phyloP scores from a whole-genome alignment of 352 stramenopile genomes.

The Pythium dissotocum region DNA sequence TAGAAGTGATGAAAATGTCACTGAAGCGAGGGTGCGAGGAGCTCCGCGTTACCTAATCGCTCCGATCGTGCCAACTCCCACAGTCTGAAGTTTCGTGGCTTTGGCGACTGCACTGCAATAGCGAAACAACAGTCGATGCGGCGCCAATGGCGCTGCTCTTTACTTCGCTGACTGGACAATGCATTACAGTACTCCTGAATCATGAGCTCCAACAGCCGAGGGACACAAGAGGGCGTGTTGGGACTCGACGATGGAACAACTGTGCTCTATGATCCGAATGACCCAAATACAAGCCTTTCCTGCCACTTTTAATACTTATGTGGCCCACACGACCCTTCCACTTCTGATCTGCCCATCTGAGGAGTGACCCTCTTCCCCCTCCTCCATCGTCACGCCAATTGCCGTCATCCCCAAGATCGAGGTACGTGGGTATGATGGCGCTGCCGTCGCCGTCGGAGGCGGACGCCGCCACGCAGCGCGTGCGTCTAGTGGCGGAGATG shows the following conservation, averaged over 20 bases:
- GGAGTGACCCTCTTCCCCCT: neutral
- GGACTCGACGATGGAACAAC: too few species aligned
- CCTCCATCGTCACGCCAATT: neutral
- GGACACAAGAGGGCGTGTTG: too few species aligned
- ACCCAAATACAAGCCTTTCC: neutral
- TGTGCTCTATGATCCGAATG: too few species aligned
- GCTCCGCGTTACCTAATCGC: slow-evolving; percentile 1
- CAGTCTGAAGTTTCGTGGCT: neutral
- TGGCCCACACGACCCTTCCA: neutral
- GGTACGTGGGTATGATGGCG: slow-evolving; percentile 6
- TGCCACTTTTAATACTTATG: neutral
- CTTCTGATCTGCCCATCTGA: slow-evolving; percentile 1
- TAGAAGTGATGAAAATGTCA: neutral
- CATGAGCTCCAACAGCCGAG: too few species aligned
- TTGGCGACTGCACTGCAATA: neutral
- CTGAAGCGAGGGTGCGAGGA: slow-evolving; percentile 3
- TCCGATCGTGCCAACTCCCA: neutral
- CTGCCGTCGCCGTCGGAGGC: slow-evolving; percentile 34
- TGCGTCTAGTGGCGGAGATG: slow-evolving; percentile 79
- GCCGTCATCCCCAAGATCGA: neutral
- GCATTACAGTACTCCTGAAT: too few species aligned
- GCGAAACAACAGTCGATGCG: too few species aligned
- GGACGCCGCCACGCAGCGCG: slow-evolving; percentile 57
- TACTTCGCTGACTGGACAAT: too few species aligned
- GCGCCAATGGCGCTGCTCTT: too few species aligned